phyloP scores from a whole-genome alignment of 1,284 basidiomycete species.

The Cutaneotrichosporon daszewskae region DNA sequence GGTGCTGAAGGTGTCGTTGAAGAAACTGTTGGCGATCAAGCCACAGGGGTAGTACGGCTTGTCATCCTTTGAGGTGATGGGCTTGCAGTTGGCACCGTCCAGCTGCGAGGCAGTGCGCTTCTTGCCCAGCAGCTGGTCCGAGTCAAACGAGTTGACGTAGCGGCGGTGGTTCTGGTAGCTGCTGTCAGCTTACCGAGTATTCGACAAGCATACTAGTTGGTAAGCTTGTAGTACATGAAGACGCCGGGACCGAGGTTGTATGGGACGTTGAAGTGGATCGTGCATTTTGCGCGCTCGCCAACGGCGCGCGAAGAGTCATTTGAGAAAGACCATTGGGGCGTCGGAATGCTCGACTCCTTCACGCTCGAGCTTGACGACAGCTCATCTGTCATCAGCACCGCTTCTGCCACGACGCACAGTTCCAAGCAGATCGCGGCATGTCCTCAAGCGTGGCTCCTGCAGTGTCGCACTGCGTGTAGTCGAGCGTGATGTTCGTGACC shows the following conservation, averaged over 20 bases:
- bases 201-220: slow-evolving; percentile 58
- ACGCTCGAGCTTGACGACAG: slow-evolving; percentile 33
- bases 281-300: slow-evolving; percentile 58
- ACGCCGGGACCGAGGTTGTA: slow-evolving; percentile 67
- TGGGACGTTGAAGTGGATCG: slow-evolving; percentile 75
- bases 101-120: slow-evolving; percentile 50
- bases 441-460: slow-evolving; percentile 54
- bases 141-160: slow-evolving; percentile 88
- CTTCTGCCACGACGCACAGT: slow-evolving; percentile 54
- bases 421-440: slow-evolving; percentile 62
- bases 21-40: slow-evolving; percentile 94
- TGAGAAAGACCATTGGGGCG: slow-evolving; percentile 64
- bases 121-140: slow-evolving; percentile 78
- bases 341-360: slow-evolving; percentile 50
- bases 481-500: slow-evolving; percentile 89
- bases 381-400: not conserved
- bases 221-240: slow-evolving; percentile 94
- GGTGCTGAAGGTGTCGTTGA: slow-evolving; percentile 82
- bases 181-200: not conserved
- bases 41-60: slow-evolving; percentile 88
- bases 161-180: slow-evolving; percentile 94
- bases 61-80: slow-evolving; percentile 58
- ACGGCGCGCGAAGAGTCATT: slow-evolving; percentile 49
- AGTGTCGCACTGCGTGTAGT: slow-evolving; percentile 86
- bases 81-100: slow-evolving; percentile 79